Evolutionary conservation across 1,139 yeast species (phyloP).

Genomic region (Taphrina deformans): DNA sequence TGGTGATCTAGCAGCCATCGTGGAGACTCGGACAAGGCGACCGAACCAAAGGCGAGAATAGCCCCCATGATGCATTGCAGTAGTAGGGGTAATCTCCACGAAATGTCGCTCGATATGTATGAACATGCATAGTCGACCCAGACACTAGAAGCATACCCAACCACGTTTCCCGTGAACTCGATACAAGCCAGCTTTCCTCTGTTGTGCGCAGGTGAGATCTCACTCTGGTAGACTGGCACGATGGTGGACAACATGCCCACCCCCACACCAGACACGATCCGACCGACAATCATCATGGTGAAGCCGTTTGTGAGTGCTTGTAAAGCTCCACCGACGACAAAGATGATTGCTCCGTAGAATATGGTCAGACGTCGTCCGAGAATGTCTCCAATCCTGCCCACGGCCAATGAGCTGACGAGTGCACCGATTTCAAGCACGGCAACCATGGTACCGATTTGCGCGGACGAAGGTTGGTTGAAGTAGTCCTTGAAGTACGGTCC

Average conservation of each 20-base stretch:
- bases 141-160: slow-evolving; percentile 81
- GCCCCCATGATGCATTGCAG: slow-evolving; percentile 76
- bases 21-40: slow-evolving; percentile 57
- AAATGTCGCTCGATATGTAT: slow-evolving; percentile 55
- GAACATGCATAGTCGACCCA: slow-evolving; percentile 89
- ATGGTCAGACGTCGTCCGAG: slow-evolving; percentile 81
- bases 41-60: slow-evolving; percentile 68
- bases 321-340: slow-evolving; percentile 75
- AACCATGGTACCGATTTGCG: slow-evolving; percentile 73
- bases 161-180: slow-evolving; percentile 86
- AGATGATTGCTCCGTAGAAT: slow-evolving; percentile 74
- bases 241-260: slow-evolving; percentile 89
- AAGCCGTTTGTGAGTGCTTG: slow-evolving; percentile 63
- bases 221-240: slow-evolving; percentile 92
- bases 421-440: slow-evolving; percentile 61
- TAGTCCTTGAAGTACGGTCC: slow-evolving; percentile 71
- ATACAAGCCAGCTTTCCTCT: slow-evolving; percentile 88
- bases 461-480: slow-evolving; percentile 69
- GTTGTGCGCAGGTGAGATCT: slow-evolving; percentile 83
- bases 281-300: slow-evolving; percentile 61
- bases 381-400: slow-evolving; percentile 75
- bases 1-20: slow-evolving; percentile 65
- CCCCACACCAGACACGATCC: slow-evolving; percentile 57
- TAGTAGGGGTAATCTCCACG: slow-evolving; percentile 80
- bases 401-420: slow-evolving; percentile 68